Evolutionary conservation across 306 rosid species (phyloP).

Genomic region (Begonia peltatifolia): DNA sequence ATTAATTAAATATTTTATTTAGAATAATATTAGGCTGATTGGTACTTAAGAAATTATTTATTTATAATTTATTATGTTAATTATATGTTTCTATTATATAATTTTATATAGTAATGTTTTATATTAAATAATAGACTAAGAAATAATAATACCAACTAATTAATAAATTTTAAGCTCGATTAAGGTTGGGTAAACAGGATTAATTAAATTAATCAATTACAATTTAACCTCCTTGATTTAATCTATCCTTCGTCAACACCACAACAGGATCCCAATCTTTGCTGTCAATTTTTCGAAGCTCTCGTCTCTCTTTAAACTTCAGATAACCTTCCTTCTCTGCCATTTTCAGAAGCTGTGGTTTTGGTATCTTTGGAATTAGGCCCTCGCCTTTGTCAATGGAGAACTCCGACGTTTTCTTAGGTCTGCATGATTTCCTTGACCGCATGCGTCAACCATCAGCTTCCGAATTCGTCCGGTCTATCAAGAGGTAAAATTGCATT

Average conservation of each 20-base stretch:
- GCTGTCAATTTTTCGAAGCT: neutral
- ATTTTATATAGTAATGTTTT: no score
- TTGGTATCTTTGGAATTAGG: conserved; percentile 3
- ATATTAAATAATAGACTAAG: no score
- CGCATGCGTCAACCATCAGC: conserved; percentile 99
- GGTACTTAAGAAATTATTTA: no score
- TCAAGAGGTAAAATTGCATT: conserved; percentile 42
- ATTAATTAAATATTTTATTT: no score
- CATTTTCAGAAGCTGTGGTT: neutral
- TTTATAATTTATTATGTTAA: no score
- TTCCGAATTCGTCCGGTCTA: conserved; percentile 86
- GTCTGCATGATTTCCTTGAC: conserved; percentile 83
- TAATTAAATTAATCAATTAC: neutral
- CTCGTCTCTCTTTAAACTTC: neutral
- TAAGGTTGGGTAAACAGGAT: neutral
- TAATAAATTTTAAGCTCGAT: neutral
- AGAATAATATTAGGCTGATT: no score
- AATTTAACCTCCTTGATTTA: neutral
- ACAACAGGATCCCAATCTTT: neutral
- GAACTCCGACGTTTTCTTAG: conserved; percentile 77
- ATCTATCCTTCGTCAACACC: neutral
- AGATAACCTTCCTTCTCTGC: neutral
- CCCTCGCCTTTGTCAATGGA: conserved; percentile 37
- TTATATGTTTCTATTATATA: no score
- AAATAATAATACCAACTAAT: no score